These are phyloP conservation scores for Excoecaria cochinchinensis DNA, from an alignment of 345 rosid species.

Conservation along the genomic window DNA sequence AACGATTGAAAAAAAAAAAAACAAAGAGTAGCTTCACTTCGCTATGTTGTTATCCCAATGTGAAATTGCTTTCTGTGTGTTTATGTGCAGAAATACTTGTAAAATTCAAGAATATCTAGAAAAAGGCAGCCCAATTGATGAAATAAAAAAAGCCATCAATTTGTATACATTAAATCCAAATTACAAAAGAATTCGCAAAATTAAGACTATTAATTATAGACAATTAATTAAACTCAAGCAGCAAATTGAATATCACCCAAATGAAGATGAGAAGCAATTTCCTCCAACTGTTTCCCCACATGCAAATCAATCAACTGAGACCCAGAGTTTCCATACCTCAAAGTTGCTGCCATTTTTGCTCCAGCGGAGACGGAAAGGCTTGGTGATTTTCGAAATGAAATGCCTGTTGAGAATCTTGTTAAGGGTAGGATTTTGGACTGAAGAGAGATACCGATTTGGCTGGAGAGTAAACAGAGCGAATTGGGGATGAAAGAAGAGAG, in stretches of 20 bases:
- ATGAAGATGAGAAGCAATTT: constrained; percentile 76
- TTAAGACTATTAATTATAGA: neutral
- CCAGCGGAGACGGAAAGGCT: constrained; percentile 52
- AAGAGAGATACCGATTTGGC: constrained; percentile 30
- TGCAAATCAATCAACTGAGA: constrained; percentile 92
- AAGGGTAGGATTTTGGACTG: constrained; percentile 53
- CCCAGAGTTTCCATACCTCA: constrained; percentile 68
- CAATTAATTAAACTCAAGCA: constrained; percentile 27
- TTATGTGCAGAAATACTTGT: too few species aligned
- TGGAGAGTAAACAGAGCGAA: too few species aligned
- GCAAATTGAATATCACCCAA: constrained; percentile 69
- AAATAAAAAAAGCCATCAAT: too few species aligned
- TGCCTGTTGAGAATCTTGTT: constrained; percentile 31
- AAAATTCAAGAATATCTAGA: too few species aligned
- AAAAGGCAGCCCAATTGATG: too few species aligned
- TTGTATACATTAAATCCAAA: neutral
- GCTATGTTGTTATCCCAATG: too few species aligned
- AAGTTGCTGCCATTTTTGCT: constrained; percentile 53
- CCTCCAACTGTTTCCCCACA: constrained; percentile 90
- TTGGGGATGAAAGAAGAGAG: too few species aligned
- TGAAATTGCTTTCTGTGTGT: too few species aligned
- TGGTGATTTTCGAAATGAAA: constrained; percentile 32
- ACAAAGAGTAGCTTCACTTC: too few species aligned
- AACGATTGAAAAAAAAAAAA: too few species aligned
- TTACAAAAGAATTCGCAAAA: neutral